Evolutionary conservation across 2,329 filamentous ascomycete genomes (phyloP).

Genomic region (Cordyceps tenuipes): DNA sequence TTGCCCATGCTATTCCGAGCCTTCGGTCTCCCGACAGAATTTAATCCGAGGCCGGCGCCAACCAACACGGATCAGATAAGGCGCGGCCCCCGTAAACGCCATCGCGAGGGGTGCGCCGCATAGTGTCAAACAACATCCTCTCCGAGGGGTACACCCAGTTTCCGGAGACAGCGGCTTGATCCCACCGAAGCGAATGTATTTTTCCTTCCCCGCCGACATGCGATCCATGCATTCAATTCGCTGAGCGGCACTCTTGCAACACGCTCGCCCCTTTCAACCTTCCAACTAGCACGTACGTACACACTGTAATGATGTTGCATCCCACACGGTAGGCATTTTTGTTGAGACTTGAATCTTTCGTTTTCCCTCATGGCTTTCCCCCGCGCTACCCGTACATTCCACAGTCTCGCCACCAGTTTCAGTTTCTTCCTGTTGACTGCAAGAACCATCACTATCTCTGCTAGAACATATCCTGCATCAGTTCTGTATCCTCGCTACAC

Average conservation of each 20-base stretch:
- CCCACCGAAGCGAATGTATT: not conserved
- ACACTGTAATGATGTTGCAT: not conserved
- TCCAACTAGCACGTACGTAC: not conserved
- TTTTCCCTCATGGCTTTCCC: not conserved
- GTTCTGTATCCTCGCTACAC: not conserved
- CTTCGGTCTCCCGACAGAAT: not conserved
- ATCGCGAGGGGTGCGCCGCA: too few species aligned
- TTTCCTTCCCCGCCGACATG: not conserved
- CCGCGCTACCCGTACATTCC: not conserved
- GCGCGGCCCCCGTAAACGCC: not conserved
- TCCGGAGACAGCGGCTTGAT: too few species aligned
- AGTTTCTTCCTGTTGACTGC: not conserved
- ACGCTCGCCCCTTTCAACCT: not conserved
- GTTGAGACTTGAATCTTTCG: not conserved
- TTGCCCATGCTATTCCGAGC: not conserved
- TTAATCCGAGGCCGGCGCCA: not conserved
- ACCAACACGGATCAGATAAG: constrained; percentile 12
- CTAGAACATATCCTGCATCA: not conserved
- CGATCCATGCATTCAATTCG: not conserved
- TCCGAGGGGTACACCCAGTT: too few species aligned
- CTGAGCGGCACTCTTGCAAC: not conserved
- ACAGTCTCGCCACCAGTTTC: not conserved
- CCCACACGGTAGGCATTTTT: not conserved
- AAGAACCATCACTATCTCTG: not conserved
- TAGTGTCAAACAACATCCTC: too few species aligned